A percentile compares a stretch with the other conserved stretches of the same genome.
Evolutionary conservation across 306 rosid species (phyloP).

Genomic region (Vigna trinervia): DNA sequence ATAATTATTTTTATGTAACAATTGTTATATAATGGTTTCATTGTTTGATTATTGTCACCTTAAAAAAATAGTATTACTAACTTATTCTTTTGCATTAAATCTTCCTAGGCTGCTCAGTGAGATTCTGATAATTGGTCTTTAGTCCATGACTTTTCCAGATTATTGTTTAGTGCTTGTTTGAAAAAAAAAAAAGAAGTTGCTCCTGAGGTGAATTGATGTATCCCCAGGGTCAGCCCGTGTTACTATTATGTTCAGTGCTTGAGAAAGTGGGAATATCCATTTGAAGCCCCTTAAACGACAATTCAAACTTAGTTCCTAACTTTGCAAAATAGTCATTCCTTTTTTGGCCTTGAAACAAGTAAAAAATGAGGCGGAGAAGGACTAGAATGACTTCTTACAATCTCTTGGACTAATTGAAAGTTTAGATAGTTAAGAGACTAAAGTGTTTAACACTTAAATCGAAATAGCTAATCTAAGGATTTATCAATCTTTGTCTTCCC

Average conservation of each 20-base stretch:
- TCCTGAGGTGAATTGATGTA: not conserved
- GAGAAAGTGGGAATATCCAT: not conserved
- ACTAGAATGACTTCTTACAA: not conserved
- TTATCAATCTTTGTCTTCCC: not conserved
- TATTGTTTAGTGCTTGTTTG: not conserved
- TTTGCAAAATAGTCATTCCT: not conserved
- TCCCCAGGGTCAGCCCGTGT: not conserved
- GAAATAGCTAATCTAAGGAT: not conserved
- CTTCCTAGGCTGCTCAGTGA: not conserved
- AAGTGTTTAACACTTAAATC: not conserved
- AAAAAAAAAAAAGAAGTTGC: not conserved
- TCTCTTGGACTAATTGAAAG: not conserved
- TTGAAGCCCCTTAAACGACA: not conserved
- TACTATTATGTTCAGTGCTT: not conserved
- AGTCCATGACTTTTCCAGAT: not conserved
- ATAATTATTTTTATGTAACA: not conserved
- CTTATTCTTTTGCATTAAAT: not conserved
- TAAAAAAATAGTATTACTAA: not conserved
- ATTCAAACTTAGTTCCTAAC: not conserved
- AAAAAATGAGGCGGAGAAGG: constrained; percentile 2
- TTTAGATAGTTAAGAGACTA: not conserved
- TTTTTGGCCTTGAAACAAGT: not conserved
- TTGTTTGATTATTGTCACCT: not conserved
- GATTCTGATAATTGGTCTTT: not conserved
- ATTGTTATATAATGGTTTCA: not conserved